Base-by-base conservation (phyloP, 2,329 filamentous ascomycete genomes). In the Colletotrichum gigasporum region DNA sequence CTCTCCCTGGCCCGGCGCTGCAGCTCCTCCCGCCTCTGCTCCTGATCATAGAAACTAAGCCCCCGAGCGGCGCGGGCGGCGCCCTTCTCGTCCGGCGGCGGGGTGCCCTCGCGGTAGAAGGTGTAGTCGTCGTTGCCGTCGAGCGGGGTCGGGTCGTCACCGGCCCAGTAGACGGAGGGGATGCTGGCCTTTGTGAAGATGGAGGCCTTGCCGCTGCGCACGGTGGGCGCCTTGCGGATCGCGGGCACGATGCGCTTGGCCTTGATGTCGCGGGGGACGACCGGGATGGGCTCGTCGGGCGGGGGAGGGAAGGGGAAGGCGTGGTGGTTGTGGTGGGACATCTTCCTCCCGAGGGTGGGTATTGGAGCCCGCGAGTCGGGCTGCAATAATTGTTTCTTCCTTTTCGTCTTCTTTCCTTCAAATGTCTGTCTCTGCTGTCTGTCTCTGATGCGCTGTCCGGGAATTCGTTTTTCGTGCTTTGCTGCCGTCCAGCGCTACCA, bases 21-120 rank as follows among this genome's bases (percentile, higher is more conserved):
- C 67, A 67, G 60, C 28, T 70, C 66, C 9, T 44, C 39, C 35
- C 54, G 59, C 34, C 52, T 44, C 20, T 50, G 26, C 45, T 64
- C 50, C 42, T 69, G 56, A 34, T 67, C 51, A 20, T 66, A 53
- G 10, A 50, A 62, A 50, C 66, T 57, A 26, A 53, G 52, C n/a
- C 55, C 60, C 8, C 39, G 48, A 41, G 24, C 51, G 26, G 64
- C 16, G 51, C 34, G 60, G 42, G 26, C 50, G 4, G 64, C 18
- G 53, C 56, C 65, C 37, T 56, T 55, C 39, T 65, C 50, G 22
- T 47, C 50, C 2, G 74, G 76, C 11, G 77, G 71, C 11, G 78
- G 78, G n/a, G 79, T 78, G 11, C 68, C 69, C 55, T 80, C 79
- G 16, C 78, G 76, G 68, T 78, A 79, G 35, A 81, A 81, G 0